Evolutionary conservation across 2,329 filamentous ascomycete genomes (phyloP).

Genomic region (Pseudomassariella vexata): DNA sequence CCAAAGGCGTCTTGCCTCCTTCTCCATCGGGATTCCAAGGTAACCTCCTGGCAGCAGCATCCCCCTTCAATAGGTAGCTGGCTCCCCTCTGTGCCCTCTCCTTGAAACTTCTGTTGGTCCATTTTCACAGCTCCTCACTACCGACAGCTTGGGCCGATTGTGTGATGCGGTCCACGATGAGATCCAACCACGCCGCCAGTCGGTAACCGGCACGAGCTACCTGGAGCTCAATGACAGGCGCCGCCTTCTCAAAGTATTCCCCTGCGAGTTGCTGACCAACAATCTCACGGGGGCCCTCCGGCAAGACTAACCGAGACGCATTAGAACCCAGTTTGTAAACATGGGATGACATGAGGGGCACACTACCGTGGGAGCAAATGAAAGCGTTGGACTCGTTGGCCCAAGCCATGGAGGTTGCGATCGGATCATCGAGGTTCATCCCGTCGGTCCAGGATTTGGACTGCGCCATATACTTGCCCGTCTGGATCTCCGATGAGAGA

Average conservation of each 20-base stretch:
- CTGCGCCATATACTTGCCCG: slow-evolving; percentile 46
- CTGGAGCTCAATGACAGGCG: slow-evolving; percentile 59
- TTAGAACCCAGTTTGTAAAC: neutral
- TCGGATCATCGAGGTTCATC: slow-evolving; percentile 47
- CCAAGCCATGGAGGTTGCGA: slow-evolving; percentile 55
- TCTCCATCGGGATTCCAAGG: no score
- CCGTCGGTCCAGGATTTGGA: slow-evolving; percentile 51
- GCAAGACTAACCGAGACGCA: slow-evolving; percentile 43
- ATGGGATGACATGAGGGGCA: slow-evolving; percentile 3
- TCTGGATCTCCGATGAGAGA: slow-evolving; percentile 47
- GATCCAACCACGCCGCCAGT: slow-evolving; percentile 61
- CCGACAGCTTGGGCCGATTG: slow-evolving; percentile 12
- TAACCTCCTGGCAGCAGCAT: no score
- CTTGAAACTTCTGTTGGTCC: no score
- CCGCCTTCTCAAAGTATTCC: slow-evolving; percentile 58
- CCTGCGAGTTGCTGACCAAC: slow-evolving; percentile 54
- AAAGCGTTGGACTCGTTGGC: slow-evolving; percentile 57
- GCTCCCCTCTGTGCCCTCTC: no score
- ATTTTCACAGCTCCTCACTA: slow-evolving; percentile 25
- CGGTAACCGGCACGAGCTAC: slow-evolving; percentile 65
- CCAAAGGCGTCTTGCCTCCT: no score
- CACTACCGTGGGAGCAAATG: slow-evolving; percentile 56
- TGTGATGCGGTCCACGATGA: slow-evolving; percentile 40
- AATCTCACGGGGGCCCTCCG: slow-evolving; percentile 53
- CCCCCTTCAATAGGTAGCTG: no score